Conservation (phyloP, 495 filamentous ascomycete species). For the Lasiosphaeris hirsuta region DNA sequence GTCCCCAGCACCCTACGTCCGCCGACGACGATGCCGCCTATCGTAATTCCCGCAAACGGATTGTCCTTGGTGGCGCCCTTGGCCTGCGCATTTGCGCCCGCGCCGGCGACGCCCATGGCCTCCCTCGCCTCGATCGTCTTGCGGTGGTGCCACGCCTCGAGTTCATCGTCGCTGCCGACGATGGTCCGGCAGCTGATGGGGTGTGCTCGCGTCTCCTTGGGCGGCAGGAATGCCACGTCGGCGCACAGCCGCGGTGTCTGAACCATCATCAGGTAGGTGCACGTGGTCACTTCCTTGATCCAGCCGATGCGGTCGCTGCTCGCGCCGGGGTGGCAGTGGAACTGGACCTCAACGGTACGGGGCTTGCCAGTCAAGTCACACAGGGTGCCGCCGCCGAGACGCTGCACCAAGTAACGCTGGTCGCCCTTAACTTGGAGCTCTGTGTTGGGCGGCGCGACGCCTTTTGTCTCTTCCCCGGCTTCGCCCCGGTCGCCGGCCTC, state of each 20-base stretch:
- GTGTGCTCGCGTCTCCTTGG: constrained; percentile 74
- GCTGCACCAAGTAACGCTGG: constrained; percentile 87
- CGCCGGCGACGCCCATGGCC: constrained; percentile 44
- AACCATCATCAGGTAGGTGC: constrained; percentile 91
- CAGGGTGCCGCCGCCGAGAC: constrained; percentile 75
- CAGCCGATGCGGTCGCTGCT: constrained; percentile 79
- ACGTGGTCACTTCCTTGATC: constrained; percentile 94
- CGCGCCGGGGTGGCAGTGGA: constrained; percentile 81
- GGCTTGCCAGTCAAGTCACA: constrained; percentile 89
- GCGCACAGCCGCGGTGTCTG: constrained; percentile 90
- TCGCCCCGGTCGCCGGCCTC: constrained; percentile 5
- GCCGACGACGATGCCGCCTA: constrained; percentile 53
- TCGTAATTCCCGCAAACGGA: constrained; percentile 31
- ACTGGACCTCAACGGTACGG: constrained; percentile 83
- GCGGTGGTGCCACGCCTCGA: constrained; percentile 52
- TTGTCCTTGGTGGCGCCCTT: constrained; percentile 20
- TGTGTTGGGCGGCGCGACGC: constrained; percentile 47
- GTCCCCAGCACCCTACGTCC: constrained; percentile 47
- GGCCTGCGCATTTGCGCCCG: constrained; percentile 33
- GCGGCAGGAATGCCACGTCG: constrained; percentile 87
- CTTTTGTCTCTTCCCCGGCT: constrained; percentile 22
- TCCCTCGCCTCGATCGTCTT: constrained; percentile 53
- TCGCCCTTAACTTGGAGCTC: constrained; percentile 79
- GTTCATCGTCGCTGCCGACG: constrained; percentile 53
- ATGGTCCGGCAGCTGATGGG: constrained; percentile 74